phyloP scores from a whole-genome alignment of 805 yeast species.

The Dipodascus geniculatus region DNA sequence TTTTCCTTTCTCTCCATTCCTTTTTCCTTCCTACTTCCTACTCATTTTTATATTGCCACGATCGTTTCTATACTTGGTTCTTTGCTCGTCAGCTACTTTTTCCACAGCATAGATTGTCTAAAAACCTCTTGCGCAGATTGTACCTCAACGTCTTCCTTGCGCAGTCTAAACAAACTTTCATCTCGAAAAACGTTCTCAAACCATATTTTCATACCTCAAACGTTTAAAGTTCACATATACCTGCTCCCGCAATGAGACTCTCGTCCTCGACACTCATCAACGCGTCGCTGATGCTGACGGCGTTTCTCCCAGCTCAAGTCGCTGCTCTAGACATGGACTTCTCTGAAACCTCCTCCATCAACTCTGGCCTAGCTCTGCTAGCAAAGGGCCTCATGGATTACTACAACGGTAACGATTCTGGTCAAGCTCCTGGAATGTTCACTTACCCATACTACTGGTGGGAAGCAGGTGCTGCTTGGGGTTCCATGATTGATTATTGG shows the following conservation, averaged over 20 bases:
- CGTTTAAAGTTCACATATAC: background rate
- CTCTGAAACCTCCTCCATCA: slow-evolving; percentile 13
- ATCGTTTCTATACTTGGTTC: too few species aligned
- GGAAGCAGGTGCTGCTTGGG: slow-evolving; percentile 76
- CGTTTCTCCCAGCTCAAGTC: background rate
- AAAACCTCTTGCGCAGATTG: too few species aligned
- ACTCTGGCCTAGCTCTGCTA: slow-evolving; percentile 45
- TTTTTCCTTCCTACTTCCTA: too few species aligned
- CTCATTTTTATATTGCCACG: too few species aligned
- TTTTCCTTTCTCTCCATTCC: too few species aligned
- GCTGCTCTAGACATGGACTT: slow-evolving; percentile 12
- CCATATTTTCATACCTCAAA: too few species aligned
- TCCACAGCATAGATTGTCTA: too few species aligned
- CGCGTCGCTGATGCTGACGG: background rate
- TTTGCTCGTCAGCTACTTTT: too few species aligned
- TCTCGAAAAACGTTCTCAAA: too few species aligned
- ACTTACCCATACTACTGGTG: slow-evolving; percentile 77
- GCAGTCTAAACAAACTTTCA: too few species aligned
- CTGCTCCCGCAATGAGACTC: background rate
- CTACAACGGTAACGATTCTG: slow-evolving; percentile 53
- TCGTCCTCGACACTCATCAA: background rate
- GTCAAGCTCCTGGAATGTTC: slow-evolving; percentile 66
- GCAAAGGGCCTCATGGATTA: slow-evolving; percentile 72
- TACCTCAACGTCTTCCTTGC: too few species aligned
- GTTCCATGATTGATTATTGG: slow-evolving; percentile 64